Conservation (phyloP, 257 asterid species). For the Solanum paucissectum region DNA sequence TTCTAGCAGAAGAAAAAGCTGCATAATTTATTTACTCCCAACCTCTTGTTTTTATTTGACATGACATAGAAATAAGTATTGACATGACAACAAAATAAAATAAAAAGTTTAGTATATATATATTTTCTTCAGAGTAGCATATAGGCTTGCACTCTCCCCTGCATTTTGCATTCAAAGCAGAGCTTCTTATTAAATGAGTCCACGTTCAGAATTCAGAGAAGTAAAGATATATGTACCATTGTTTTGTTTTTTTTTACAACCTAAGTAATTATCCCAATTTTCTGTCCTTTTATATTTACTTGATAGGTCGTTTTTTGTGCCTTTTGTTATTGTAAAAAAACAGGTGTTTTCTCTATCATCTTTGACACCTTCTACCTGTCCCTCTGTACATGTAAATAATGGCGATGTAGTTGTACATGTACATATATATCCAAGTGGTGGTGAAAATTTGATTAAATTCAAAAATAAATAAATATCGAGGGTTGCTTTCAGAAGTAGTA, state of each 20-base stretch:
- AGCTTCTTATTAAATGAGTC: slow-evolving; percentile 13
- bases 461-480: background rate
- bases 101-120: background rate
- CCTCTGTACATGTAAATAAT: slow-evolving; percentile 17
- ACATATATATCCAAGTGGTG: slow-evolving; percentile 20
- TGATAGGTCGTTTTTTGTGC: slow-evolving; percentile 1
- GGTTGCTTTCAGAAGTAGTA: slow-evolving; percentile 14
- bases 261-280: background rate
- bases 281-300: slow-evolving; percentile 12
- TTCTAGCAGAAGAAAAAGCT: slow-evolving; percentile 4
- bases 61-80: slow-evolving; percentile 14
- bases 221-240: slow-evolving; percentile 1
- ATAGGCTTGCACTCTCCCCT: slow-evolving; percentile 5
- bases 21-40: slow-evolving; percentile 8
- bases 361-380: slow-evolving; percentile 31
- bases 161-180: slow-evolving; percentile 12
- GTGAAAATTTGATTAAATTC: slow-evolving; percentile 8
- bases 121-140: slow-evolving; percentile 5
- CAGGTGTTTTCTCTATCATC: slow-evolving; percentile 11
- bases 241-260: background rate
- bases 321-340: slow-evolving; percentile 2
- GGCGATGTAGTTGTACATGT: background rate
- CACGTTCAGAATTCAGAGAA: slow-evolving; percentile 7
- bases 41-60: slow-evolving; percentile 16
- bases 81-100: background rate